Evolutionary conservation across 805 yeast species (phyloP), one percentile per base, ranked within the genome.

Genomic region (Pichia gijzeniarum): DNA sequence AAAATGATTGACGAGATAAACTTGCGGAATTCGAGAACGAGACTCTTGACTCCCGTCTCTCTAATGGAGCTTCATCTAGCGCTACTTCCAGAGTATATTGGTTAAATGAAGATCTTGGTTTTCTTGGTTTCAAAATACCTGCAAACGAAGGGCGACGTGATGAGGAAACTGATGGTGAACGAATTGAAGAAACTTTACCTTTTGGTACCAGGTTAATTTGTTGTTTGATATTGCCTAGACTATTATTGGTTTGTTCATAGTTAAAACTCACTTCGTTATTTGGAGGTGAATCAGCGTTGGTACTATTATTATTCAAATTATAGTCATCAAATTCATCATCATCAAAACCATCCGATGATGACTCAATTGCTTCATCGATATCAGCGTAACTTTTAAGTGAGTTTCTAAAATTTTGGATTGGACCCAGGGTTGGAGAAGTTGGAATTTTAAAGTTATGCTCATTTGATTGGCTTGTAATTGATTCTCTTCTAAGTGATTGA

Each of bases 371-470:
- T 42, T 64, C 63, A 49, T 68, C 71, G 30, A 65, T 52, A 16
- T 65, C 59, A 17, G 51, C 54, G 28, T 63, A 66, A 27, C 60
- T 52, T 38, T 47, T 55, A 43, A 54, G 55, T 8, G 63, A 61
- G 38, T 52, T 57, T 47, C 68, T 51, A n/a, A 64, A 40, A 40
- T 45, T 57, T 42, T 56, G 63, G 20, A 64, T 41, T 13, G 67
- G 62, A 16, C 50, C 59, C 53, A 48, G 47, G 19, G 54, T 50
- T 4, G 71, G 71, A 18, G 70, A 67, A 1, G 47, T 38, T 14
- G 82, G 82, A 13, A 76, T 57, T 48, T 66, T 71, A 20, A 72
- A 54, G 51, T 65, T 67, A 43, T 68, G 58, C 52, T 72, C 77
- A 16, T 67, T 59, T 34, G 61, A 60, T 25, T 69, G 60, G 53